A percentile compares a stretch with the other conserved stretches of the same genome.
Conservation (phyloP, 106 monocot genomes). For the Allium cepa region DNA sequence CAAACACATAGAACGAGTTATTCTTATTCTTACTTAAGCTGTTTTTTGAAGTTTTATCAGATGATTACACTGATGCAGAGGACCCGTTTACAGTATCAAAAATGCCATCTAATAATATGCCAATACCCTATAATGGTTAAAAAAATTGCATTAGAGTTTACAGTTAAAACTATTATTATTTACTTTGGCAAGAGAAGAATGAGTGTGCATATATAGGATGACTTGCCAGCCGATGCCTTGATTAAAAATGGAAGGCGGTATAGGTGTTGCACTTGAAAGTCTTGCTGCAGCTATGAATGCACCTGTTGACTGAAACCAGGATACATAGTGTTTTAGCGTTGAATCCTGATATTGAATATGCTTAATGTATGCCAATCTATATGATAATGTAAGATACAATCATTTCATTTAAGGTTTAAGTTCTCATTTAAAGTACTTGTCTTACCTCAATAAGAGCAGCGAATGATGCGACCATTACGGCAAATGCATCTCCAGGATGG, state of each 20-base stretch:
- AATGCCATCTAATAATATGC: conserved; percentile 67
- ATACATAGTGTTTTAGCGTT: not conserved
- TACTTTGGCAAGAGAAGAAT: not conserved
- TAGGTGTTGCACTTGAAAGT: conserved; percentile 62
- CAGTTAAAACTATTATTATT: not conserved
- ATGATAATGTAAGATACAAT: too few relatives aligned
- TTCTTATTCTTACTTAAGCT: not conserved
- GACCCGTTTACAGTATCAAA: conserved; percentile 83
- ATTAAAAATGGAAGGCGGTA: conserved; percentile 80
- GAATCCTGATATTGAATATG: too few relatives aligned
- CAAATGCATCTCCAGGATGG: conserved; percentile 70
- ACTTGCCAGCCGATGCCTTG: conserved; percentile 94
- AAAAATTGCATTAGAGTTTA: conserved; percentile 3
- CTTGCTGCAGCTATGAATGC: conserved; percentile 60
- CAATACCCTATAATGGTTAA: conserved; percentile 51
- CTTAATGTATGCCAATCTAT: too few relatives aligned
- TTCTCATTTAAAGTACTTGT: not conserved
- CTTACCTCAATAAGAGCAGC: conserved; percentile 72
- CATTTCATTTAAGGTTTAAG: not conserved
- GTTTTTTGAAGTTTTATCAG: conserved; percentile 5
- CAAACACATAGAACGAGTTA: not conserved
- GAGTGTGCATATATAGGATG: not conserved
- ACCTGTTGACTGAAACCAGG: conserved; percentile 62
- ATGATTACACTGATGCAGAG: conserved; percentile 68
- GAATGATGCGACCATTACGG: conserved; percentile 94